Evolutionary conservation across 176 grass and related monocot genomes (phyloP), one percentile per base, ranked within the genome.

Genomic region (Oryza coarctata): DNA sequence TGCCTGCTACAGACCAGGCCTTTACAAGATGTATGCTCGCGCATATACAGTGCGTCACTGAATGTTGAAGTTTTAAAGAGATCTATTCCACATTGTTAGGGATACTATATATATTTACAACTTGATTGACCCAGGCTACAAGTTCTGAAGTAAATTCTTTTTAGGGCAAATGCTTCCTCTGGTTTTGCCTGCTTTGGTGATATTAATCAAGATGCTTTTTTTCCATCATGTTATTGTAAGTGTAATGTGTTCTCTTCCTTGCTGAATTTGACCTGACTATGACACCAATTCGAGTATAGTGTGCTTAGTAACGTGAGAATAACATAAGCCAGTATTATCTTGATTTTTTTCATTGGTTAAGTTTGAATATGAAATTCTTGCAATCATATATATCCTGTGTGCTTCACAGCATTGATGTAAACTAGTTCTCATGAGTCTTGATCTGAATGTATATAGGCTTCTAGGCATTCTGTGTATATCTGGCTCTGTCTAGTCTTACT

Each of bases 401-500:
- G 6, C 20, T 57, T 70, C 29, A 78, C 14, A 8, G 49, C 80
- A 20, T 71, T n/a, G 62, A 25, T 3, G 64, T 87, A 74, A 75
- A 80, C 8, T 34, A 60, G 34, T 67, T 66, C 25, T 76, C 20
- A 65, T 85, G 33, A 60, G 0, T 2, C n/a, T 60, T 60, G 55
- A 81, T 23, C 73, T 58, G 39, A 47, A 63, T 22, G 61, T 78
- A 71, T 49, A 12, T 62, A 39, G n/a, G 50, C 31, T 71, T 81
- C 4, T 62, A 0, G 58, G 41, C 6, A 71, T 75, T 74, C 1
- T 85, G n/a, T 87, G 55, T 85, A 26, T 65, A 5, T 63, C 7
- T 70, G 75, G 47, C 39, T 68, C 28, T 45, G 4, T 81, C 40
- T 45, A 2, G 33, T 34, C 67, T 90, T 71, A 85, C 55, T 29